Evolutionary conservation across 305 asterid species (phyloP), one percentile per base, ranked within the genome.

Genomic region (Salvia sclarea): DNA sequence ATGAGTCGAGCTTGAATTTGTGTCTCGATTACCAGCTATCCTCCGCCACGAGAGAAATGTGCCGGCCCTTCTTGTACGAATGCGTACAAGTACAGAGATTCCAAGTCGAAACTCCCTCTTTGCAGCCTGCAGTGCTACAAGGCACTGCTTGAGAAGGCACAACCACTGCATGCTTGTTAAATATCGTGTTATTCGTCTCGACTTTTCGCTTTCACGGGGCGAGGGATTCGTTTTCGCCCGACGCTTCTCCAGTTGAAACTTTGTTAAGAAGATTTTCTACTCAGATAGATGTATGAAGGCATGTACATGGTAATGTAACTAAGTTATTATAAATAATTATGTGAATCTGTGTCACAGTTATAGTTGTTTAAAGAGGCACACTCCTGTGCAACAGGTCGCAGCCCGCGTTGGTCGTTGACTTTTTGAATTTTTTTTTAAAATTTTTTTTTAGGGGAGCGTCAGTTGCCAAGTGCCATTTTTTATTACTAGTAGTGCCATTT

Each of bases 101-200:
- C 95, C 3, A 84, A 85, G 73, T 86, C 88, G 0, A 88, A 88
- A 60, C 83, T 91, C 56, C 96, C 95, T 22, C 92, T 88, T 60
- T 91, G 92, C 81, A 91, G 96, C 76, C 96, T 91, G 53, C 81
- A 69, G 24, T 88, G 97, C 84, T 88, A 88, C 85, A 88, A 81
- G 80, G 95, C 89, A 61, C 64, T 86, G 56, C 83, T 71, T 11
- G 77, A 77, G 61, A 84, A 83, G 76, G 61, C 59, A 22, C 81
- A 57, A 50, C 62, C 75, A 33, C 57, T 78, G 4, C 58, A 78
- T 70, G 81, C 89, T 78, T 83, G 89, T 57, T 86, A 64, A 74
- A 31, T 55, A 31, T 55, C 6, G 30, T 60, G 62, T 21, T 11
- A n/a, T 18, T 38, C 1, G n/a, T 5, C 43, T 49, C n/a, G 7